Percentiles rank a stretch among this genome's conserved stretches.
These are phyloP conservation scores for Arctostaphylos glauca DNA, from an alignment of 148 eudicot genomes.

Conservation along the genomic window DNA sequence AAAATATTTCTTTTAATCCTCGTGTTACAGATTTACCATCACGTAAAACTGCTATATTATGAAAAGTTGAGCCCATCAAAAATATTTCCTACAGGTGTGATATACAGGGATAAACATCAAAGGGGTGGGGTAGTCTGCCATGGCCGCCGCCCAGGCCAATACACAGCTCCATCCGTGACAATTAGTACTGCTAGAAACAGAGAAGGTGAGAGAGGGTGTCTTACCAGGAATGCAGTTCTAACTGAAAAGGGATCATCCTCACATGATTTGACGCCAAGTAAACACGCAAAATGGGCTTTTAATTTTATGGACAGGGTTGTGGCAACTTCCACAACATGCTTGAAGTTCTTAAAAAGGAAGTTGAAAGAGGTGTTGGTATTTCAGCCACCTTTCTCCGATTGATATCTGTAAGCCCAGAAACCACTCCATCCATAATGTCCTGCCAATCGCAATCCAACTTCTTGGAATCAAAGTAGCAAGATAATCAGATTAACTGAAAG, in stretches of 20 bases:
- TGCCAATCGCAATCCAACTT: background rate
- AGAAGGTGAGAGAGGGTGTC: background rate
- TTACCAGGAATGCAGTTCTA: background rate
- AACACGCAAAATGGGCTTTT: background rate
- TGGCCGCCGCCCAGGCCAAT: background rate
- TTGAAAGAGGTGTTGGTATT: background rate
- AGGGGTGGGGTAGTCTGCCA: background rate
- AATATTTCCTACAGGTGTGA: background rate
- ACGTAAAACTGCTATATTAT: background rate
- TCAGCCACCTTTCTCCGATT: background rate
- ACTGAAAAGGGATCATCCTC: background rate
- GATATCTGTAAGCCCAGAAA: background rate
- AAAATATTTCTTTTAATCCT: background rate
- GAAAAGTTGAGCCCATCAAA: background rate
- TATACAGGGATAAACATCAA: background rate
- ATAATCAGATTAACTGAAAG: conserved; percentile 4
- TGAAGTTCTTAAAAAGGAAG: background rate
- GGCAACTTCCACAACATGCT: background rate
- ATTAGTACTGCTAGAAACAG: background rate
- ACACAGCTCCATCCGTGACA: background rate
- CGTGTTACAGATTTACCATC: background rate
- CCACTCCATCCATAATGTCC: background rate
- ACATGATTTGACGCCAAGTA: background rate
- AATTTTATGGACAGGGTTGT: background rate
- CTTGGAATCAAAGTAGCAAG: background rate